Base-by-base conservation (phyloP, 495 filamentous ascomycete species). In the Trichocladium antarcticum region DNA sequence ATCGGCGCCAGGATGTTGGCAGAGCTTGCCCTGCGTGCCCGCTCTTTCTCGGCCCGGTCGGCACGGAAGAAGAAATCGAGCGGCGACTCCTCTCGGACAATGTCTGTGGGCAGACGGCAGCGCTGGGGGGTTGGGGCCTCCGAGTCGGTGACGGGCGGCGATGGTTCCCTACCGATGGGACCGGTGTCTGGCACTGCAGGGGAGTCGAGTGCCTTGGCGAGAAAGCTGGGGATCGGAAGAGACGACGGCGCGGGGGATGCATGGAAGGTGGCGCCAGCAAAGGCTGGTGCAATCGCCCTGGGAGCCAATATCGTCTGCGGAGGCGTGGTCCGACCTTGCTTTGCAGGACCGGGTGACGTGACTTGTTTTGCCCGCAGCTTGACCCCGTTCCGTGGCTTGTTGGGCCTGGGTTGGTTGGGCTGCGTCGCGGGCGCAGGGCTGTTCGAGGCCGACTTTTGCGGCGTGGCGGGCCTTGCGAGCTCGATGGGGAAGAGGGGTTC, bases 241-340 rank as follows among this genome's bases (percentile, higher is more conserved):
- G 87, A 79, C 3, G 89, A 90, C 2, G 93, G 85, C 3, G 89
- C 89, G 12, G 92, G 92, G 2, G 92, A 99, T 10, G 87, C 84
- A 62, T 96, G 90, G 65, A 99, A 99, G 0, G 87, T 93, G 14
- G 89, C 85, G 14, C 92, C 92, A 12, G 92, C 92, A 65, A 95
- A 99, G 49, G 86, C 75, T 50, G 76, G 61, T 37, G 71, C 75
- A 8, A 57, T 49, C 12, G 67, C 53, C 46, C 69, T 68, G 12
- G 61, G 40, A 19, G 38, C 35, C n/a, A n/a, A n/a, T 10, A 57
- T 55, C 12, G 57, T 54, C 17, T 65, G 57, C 11, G 68, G 68
- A 17, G 72, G 69, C 2, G 69, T 75, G 28, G 47, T 61, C n/a
- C 64, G 60, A 21, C 65, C 68, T 6, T 59, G 57, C 27, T 57